Conservation (phyloP, 139 green algal species). For the Bryopsis sp. region DNA sequence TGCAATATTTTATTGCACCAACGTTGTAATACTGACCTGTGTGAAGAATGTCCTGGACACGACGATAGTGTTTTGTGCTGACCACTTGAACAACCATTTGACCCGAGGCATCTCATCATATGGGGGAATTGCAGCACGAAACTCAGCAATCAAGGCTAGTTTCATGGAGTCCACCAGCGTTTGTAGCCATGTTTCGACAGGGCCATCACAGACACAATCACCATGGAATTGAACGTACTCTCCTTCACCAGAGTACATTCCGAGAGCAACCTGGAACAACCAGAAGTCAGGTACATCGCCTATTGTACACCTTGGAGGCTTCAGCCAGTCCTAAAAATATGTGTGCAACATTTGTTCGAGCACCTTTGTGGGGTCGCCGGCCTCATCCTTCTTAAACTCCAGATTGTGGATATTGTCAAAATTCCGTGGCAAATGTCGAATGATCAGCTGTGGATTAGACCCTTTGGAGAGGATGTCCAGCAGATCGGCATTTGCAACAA, state of each 20-base stretch:
- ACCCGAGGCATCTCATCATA: slow-evolving; percentile 82
- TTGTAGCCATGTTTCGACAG: slow-evolving; percentile 74
- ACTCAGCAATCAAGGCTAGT: slow-evolving; percentile 56
- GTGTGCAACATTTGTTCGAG: background rate
- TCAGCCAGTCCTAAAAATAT: background rate
- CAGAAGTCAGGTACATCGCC: background rate
- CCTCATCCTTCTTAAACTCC: slow-evolving; percentile 58
- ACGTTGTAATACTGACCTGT: slow-evolving; percentile 22
- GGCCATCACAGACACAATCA: slow-evolving; percentile 62
- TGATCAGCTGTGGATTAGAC: slow-evolving; percentile 68
- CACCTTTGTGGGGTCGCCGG: slow-evolving; percentile 38
- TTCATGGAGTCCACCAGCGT: slow-evolving; percentile 77
- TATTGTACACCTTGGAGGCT: no score
- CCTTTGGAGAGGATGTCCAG: slow-evolving; percentile 88
- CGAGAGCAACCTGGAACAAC: slow-evolving; percentile 62
- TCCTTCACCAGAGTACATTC: slow-evolving; percentile 72
- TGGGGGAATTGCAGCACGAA: slow-evolving; percentile 58
- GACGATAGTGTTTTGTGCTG: slow-evolving; percentile 73
- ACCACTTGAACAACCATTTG: slow-evolving; percentile 80
- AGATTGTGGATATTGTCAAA: slow-evolving; percentile 90
- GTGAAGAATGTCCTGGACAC: slow-evolving; percentile 86
- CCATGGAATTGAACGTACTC: slow-evolving; percentile 76
- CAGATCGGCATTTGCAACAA: slow-evolving; percentile 79
- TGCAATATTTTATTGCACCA: background rate
- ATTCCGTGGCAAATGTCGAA: slow-evolving; percentile 78